A percentile compares a stretch with the other conserved stretches of the same genome.
These are phyloP conservation scores for Venturia carpophila DNA, from an alignment of 2,329 filamentous ascomycete genomes.

Conservation along the genomic window DNA sequence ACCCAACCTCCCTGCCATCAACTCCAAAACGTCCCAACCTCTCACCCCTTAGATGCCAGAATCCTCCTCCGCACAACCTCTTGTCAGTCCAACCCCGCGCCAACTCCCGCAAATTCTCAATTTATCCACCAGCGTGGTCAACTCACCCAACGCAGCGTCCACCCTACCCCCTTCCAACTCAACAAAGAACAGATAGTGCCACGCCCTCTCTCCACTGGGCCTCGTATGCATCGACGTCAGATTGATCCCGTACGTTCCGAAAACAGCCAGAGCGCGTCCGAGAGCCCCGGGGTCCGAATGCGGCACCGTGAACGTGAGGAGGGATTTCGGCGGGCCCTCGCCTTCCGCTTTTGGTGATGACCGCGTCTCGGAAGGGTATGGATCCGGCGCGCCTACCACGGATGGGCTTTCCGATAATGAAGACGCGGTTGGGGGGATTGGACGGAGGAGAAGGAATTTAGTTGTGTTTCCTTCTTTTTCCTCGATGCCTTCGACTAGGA, in stretches of 20 bases:
- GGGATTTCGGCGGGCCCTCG: slow-evolving; percentile 42
- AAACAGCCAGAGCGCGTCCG: slow-evolving; percentile 71
- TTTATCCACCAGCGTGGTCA: slow-evolving; percentile 50
- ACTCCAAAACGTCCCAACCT: no score
- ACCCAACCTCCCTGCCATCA: no score
- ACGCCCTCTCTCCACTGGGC: slow-evolving; percentile 65
- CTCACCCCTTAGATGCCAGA: no score
- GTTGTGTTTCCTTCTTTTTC: slow-evolving; percentile 71
- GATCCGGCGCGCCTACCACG: not conserved
- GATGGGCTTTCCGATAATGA: not conserved
- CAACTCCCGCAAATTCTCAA: slow-evolving; percentile 67
- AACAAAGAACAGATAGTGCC: slow-evolving; percentile 93
- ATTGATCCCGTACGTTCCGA: slow-evolving; percentile 65
- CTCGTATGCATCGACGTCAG: slow-evolving; percentile 85
- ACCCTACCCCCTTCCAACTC: slow-evolving; percentile 72
- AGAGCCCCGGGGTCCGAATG: slow-evolving; percentile 74
- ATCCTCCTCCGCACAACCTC: no score
- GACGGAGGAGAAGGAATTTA: slow-evolving; percentile 61
- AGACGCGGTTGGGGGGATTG: not conserved
- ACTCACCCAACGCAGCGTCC: slow-evolving; percentile 50
- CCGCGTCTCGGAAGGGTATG: slow-evolving; percentile 19
- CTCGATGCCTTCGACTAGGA: slow-evolving; percentile 64
- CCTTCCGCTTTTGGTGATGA: slow-evolving; percentile 31
- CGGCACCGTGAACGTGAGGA: slow-evolving; percentile 71
- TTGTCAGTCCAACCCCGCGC: slow-evolving; percentile 30